Evolutionary conservation across 495 filamentous ascomycete species (phyloP).

Genomic region (Hypomontagnella monticulosa): DNA sequence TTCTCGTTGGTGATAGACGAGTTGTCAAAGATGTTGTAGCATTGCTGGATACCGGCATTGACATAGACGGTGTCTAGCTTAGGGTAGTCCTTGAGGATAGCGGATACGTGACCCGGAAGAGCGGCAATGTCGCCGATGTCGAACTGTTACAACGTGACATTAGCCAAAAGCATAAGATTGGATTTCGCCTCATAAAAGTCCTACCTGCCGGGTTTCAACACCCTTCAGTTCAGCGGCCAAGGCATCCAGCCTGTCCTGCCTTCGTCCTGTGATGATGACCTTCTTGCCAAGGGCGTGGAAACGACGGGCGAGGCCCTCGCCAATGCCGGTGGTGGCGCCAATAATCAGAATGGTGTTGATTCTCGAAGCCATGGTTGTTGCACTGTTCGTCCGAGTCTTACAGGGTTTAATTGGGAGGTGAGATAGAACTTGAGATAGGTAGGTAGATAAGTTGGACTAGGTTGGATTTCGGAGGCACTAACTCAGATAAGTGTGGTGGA

Average conservation of each 20-base stretch:
- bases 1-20: slow-evolving; percentile 31
- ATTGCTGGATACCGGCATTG: slow-evolving; percentile 46
- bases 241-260: slow-evolving; percentile 39
- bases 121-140: slow-evolving; percentile 44
- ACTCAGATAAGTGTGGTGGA: no score
- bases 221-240: slow-evolving; percentile 46
- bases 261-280: slow-evolving; percentile 58
- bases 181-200: not conserved
- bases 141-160: slow-evolving; percentile 4
- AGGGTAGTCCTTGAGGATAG: slow-evolving; percentile 44
- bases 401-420: no score
- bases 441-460: no score
- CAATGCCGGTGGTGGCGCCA: slow-evolving; percentile 60
- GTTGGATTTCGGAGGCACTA: no score
- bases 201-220: slow-evolving; percentile 42
- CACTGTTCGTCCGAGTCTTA: no score
- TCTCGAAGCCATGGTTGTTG: slow-evolving; percentile 25
- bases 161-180: no score
- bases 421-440: no score
- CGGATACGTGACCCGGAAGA: slow-evolving; percentile 35
- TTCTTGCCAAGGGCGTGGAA: slow-evolving; percentile 54
- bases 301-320: slow-evolving; percentile 54
- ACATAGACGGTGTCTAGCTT: slow-evolving; percentile 50
- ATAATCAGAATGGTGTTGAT: slow-evolving; percentile 50
- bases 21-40: slow-evolving; percentile 39